Base-by-base conservation (phyloP, 2,329 filamentous ascomycete genomes). In the Claviceps sorghi region DNA sequence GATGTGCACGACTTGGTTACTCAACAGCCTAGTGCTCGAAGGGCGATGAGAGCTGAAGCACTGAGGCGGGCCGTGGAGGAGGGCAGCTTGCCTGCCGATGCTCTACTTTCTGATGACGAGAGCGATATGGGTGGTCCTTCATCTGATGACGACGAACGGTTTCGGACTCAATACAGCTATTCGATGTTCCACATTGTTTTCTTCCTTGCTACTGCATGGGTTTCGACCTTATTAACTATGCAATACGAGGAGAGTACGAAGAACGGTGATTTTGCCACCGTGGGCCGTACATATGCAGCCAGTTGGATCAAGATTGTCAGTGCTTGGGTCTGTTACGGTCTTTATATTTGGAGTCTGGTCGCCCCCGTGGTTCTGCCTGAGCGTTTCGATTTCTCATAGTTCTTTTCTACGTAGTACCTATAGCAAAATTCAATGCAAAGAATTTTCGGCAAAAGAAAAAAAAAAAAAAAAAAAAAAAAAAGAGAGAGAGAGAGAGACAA, bases 301-400 rank as follows among this genome's bases (percentile, higher is more conserved):
- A 95, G 88, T 64, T 98, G 94, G 93, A 89, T 96, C 60, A 98
- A 98, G 80, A 97, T 98, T 67, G 83, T 96, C 51, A 95, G 90
- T 68, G 84, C 91, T 19, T 98, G 93, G 93, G 83, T 93, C 52
- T 98, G 93, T 72, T 96, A 98, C 68, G 82, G 74, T 50, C 86
- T 98, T 68, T 98, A 97, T 64, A 79, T 83, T 30, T 98, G 93
- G 93, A 95, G 88, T 19, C 68, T 98, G 60, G 75, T 95, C 44
- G 93, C 93, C 45, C 93, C 93, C 2, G 77, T 94, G 40, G 69
- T 94, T 45, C 67, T 95, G 61, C 90, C 91, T 2, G 90, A 95
- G 60, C 78, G 91, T 49, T 96, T 96, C 64, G 88, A 88, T 48
- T 72, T 75, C 59, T 72, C 50, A 21, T 55, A 30, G 22, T 9